phyloP scores from a whole-genome alignment of 179 eudicot genomes.

The Dionaea muscipula region DNA sequence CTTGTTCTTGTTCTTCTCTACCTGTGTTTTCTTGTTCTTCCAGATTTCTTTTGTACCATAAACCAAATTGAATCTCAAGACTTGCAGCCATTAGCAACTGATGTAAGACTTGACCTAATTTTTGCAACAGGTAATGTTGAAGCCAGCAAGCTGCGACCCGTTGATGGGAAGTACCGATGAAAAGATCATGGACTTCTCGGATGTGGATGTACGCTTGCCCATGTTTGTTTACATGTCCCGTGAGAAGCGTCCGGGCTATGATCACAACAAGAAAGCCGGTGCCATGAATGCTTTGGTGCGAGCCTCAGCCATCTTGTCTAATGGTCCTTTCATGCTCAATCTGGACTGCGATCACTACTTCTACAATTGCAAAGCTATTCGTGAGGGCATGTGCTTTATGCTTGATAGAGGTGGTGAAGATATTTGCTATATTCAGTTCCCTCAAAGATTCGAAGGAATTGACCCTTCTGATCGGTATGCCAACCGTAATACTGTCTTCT shows the following conservation, averaged over 20 bases:
- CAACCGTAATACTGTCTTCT: conserved; percentile 50
- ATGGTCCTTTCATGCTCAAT: conserved; percentile 51
- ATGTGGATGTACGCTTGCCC: conserved; percentile 43
- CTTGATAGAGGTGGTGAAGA: conserved; percentile 60
- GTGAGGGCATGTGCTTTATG: conserved; percentile 65
- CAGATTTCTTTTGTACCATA: background rate
- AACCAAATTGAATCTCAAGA: background rate
- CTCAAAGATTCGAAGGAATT: conserved; percentile 32
- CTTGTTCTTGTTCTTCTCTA: no score
- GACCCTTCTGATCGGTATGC: conserved; percentile 63
- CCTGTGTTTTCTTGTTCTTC: no score
- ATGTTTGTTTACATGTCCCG: conserved; percentile 48
- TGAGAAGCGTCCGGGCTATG: conserved; percentile 47
- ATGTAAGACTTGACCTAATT: background rate
- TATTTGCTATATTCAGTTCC: conserved; percentile 40
- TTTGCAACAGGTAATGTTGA: conserved; percentile 35
- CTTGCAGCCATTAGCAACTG: no score
- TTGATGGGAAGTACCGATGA: conserved; percentile 28
- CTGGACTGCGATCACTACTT: conserved; percentile 52
- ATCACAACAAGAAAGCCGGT: conserved; percentile 56
- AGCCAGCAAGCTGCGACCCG: conserved; percentile 40
- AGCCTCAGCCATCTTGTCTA: conserved; percentile 41
- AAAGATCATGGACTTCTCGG: conserved; percentile 31
- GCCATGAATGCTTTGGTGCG: conserved; percentile 53
- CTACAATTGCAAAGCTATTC: conserved; percentile 30